Evolutionary conservation across 2,329 filamentous ascomycete species (phyloP), one percentile per base, ranked within the genome.

Genomic region (Colletotrichum viniferum): DNA sequence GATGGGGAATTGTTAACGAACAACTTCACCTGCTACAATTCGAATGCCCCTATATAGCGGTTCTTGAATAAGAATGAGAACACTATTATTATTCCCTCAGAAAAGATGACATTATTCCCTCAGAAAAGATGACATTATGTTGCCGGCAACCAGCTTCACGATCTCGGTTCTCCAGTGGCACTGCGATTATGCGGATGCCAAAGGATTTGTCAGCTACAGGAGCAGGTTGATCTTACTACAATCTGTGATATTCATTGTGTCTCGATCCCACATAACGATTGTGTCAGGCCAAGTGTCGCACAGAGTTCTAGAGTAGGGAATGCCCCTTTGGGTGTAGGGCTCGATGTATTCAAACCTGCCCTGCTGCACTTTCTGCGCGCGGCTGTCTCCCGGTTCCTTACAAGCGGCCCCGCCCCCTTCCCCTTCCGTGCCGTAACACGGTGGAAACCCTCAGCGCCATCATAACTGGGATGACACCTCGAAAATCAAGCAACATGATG

Each of bases 31-130:
- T 13, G 6, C 43, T 52, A 3, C 43, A 52, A 7, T n/a, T 52
- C 0, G 43, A 13, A 4, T 4, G n/a, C 0, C 2, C n/a, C 10
- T 13, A 7, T 52, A n/a, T 5, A 3, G 3, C 21, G 4, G n/a
- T 52, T 7, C 6, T 1, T 4, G 3, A 52, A 21, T n/a, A 2
- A 52, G 3, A 4, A 7, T 13, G n/a, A 21, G 43, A 52, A 21
- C 18, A 4, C 1, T 1, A 9, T 0, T 21, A 7, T 52, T 21
- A 7, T 3, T 18, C 36, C 4, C 7, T 13, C 4, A 18, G 4
- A 18, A 8, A 18, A 38, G 3, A 24, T 18, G 36, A 18, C 21
- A 7, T 52, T 21, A 7, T 3, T 18, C 36, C 4, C 7, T 13
- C 4, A 18, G 4, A 18, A 8, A 18, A 38, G 3, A 24, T 18